Conservation (phyloP, 2,329 filamentous ascomycete genomes). For the Colletotrichum theobromicola region DNA sequence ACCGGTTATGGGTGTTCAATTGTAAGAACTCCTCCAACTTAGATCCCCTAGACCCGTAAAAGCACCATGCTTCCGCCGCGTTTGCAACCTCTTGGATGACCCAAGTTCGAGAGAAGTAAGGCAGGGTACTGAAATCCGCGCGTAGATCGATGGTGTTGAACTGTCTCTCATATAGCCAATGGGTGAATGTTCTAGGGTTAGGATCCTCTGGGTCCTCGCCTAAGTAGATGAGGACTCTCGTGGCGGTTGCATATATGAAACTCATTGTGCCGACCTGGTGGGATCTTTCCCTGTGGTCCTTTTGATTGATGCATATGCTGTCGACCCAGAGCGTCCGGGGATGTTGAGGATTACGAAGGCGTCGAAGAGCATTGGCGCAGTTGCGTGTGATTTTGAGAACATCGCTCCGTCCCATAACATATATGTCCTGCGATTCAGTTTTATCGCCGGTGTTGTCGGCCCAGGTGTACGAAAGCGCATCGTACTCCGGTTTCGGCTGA, state of each 20-base stretch:
- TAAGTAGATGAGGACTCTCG: not conserved
- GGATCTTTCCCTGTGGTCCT: slow-evolving; percentile 6
- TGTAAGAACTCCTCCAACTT: not conserved
- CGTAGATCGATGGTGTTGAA: not conserved
- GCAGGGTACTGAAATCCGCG: not conserved
- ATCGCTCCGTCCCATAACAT: not conserved
- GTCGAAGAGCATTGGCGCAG: slow-evolving; percentile 5
- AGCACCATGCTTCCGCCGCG: not conserved
- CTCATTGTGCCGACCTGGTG: slow-evolving; percentile 25
- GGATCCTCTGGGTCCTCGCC: not conserved
- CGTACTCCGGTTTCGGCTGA: slow-evolving; percentile 5
- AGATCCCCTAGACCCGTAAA: not conserved
- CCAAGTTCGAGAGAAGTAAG: slow-evolving; percentile 5
- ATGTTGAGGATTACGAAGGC: not conserved
- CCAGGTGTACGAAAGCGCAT: slow-evolving; percentile 17
- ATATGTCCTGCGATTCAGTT: not conserved
- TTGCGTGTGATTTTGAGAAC: not conserved
- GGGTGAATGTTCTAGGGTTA: not conserved
- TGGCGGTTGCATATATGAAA: slow-evolving; percentile 19
- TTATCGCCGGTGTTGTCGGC: not conserved
- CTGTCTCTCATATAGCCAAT: not conserved
- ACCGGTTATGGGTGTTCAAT: not conserved
- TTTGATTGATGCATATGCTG: slow-evolving; percentile 13
- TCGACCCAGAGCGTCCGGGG: not conserved
- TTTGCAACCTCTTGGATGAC: not conserved